Percentiles rank a stretch among this genome's conserved stretches.
phyloP scores from a whole-genome alignment of 2,329 filamentous ascomycete species.

The Phyllosticta ampelicida region DNA sequence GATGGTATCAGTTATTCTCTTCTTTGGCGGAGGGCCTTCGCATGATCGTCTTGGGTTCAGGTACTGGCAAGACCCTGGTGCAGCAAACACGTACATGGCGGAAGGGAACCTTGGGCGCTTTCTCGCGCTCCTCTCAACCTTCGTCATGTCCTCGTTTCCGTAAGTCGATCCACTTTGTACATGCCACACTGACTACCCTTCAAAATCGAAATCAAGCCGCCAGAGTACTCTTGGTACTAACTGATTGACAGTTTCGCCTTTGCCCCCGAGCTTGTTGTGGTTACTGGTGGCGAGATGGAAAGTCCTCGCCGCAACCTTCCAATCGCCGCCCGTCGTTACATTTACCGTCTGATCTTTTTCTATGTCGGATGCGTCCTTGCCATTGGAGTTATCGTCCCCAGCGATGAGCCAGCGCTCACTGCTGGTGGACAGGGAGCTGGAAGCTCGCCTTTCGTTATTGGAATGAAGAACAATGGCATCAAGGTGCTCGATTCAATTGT shows the following conservation, averaged over 20 bases:
- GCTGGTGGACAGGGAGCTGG: slow-evolving; percentile 43
- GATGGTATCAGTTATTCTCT: slow-evolving; percentile 43
- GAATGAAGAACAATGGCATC: slow-evolving; percentile 40
- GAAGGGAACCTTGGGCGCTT: slow-evolving; percentile 40
- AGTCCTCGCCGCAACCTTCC: slow-evolving; percentile 49
- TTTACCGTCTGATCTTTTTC: slow-evolving; percentile 53
- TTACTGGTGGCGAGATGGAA: slow-evolving; percentile 48
- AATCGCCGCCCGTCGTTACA: slow-evolving; percentile 47
- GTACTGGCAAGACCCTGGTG: slow-evolving; percentile 40
- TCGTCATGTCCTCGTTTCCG: slow-evolving; percentile 42
- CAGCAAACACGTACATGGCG: slow-evolving; percentile 39
- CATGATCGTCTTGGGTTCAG: slow-evolving; percentile 41
- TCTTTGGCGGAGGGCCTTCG: slow-evolving; percentile 45
- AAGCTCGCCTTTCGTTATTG: slow-evolving; percentile 41
- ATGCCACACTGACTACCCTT: background rate
- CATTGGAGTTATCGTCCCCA: slow-evolving; percentile 51
- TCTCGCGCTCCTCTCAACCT: slow-evolving; percentile 40
- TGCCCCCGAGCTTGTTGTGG: slow-evolving; percentile 37
- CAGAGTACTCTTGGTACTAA: background rate
- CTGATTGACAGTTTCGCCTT: slow-evolving; percentile 21
- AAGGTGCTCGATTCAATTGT: slow-evolving; percentile 53
- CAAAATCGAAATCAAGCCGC: background rate
- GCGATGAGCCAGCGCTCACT: slow-evolving; percentile 40
- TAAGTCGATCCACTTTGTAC: background rate
- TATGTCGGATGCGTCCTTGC: slow-evolving; percentile 47